Percentiles rank a stretch among this genome's conserved stretches.
These are phyloP conservation scores for Aspergillus persii DNA, from an alignment of 2,329 filamentous ascomycete species.

Conservation along the genomic window DNA sequence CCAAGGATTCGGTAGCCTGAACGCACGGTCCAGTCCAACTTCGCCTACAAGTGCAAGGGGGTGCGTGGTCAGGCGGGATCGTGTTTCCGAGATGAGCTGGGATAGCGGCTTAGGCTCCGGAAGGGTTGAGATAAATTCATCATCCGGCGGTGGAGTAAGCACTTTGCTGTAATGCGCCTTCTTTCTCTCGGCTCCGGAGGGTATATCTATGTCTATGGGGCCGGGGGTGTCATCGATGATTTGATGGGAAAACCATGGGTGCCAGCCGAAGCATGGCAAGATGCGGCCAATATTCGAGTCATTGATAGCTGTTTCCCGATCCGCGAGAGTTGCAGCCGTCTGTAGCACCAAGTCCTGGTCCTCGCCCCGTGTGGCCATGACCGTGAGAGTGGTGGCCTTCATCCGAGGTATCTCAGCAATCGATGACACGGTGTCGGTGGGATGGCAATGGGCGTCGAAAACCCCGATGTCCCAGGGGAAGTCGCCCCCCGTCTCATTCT, in stretches of 20 bases:
- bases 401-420: constrained; percentile 55
- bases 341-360: constrained; percentile 60
- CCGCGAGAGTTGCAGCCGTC: constrained; percentile 39
- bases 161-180: constrained; percentile 55
- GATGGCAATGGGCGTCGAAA: constrained; percentile 65
- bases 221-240: constrained; percentile 48
- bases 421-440: constrained; percentile 62
- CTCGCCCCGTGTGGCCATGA: constrained; percentile 62
- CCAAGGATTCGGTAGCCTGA: constrained; percentile 58
- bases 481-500: constrained; percentile 15
- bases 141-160: constrained; percentile 46
- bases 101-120: constrained; percentile 56
- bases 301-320: constrained; percentile 6
- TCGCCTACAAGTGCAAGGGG: constrained; percentile 61
- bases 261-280: constrained; percentile 65
- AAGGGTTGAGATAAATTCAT: constrained; percentile 50
- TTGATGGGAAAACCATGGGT: constrained; percentile 67
- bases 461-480: constrained; percentile 65
- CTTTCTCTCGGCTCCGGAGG: constrained; percentile 27
- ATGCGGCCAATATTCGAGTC: constrained; percentile 43
- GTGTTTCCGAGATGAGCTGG: constrained; percentile 51
- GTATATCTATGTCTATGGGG: constrained; percentile 18
- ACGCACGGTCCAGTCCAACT: constrained; percentile 61
- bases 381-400: constrained; percentile 57
- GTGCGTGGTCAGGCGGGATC: constrained; percentile 47